Evolutionary conservation across 2,329 filamentous ascomycete genomes (phyloP).

Genomic region (Botryosphaeria dothidea): DNA sequence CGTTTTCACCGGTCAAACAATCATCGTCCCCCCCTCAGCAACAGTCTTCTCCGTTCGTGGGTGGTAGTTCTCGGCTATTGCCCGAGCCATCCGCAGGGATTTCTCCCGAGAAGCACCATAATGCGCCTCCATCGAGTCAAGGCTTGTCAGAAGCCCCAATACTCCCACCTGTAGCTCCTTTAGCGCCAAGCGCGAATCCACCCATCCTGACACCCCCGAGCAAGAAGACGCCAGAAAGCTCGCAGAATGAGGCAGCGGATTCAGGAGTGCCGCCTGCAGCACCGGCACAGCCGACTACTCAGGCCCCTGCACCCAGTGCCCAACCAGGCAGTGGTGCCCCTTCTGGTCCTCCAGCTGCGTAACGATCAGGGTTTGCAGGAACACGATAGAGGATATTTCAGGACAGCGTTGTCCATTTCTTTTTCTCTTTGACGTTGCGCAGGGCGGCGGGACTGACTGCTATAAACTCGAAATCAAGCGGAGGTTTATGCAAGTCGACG

Average conservation of each 20-base stretch:
- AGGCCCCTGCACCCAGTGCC: background rate
- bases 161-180: slow-evolving; percentile 58
- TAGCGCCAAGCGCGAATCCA: slow-evolving; percentile 60
- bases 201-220: slow-evolving; percentile 63
- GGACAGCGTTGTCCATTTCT: no score
- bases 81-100: slow-evolving; percentile 42
- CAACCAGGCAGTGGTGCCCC: background rate
- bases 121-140: slow-evolving; percentile 33
- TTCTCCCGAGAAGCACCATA: slow-evolving; percentile 51
- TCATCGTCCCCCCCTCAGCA: slow-evolving; percentile 37
- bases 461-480: background rate
- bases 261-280: background rate
- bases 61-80: slow-evolving; percentile 30
- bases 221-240: slow-evolving; percentile 47
- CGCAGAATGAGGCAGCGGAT: background rate
- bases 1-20: slow-evolving; percentile 41
- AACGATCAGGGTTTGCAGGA: background rate
- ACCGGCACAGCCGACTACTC: background rate
- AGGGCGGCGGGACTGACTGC: background rate
- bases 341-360: background rate
- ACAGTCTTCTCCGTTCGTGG: slow-evolving; percentile 29
- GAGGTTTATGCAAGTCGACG: background rate
- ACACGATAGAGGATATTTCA: no score
- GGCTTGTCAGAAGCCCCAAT: slow-evolving; percentile 44
- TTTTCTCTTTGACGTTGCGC: background rate